These are phyloP conservation scores for Straminergon stramineum DNA, from an alignment of 225 moss, liverwort and hornwort genomes.

Conservation along the genomic window DNA sequence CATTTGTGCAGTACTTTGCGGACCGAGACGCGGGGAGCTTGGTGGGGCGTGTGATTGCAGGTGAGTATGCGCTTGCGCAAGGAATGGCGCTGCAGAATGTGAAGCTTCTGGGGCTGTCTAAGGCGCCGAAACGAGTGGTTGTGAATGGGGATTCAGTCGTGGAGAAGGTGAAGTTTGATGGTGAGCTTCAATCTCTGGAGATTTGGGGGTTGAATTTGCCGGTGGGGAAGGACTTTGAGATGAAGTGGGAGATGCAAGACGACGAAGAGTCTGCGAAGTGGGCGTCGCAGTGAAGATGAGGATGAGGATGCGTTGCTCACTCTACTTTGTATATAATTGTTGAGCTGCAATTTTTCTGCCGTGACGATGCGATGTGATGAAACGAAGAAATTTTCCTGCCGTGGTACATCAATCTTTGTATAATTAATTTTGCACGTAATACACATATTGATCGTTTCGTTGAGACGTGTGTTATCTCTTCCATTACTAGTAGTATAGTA, in stretches of 20 bases:
- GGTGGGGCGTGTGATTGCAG: conserved; percentile 14
- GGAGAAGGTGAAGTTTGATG: conserved; percentile 8
- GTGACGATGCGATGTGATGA: not conserved
- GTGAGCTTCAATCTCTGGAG: not conserved
- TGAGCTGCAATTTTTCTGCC: not conserved
- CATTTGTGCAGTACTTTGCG: conserved; percentile 33
- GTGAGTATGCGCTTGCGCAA: conserved; percentile 29
- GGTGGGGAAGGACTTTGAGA: conserved; percentile 33
- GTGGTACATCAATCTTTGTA: not conserved
- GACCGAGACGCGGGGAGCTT: conserved; percentile 12
- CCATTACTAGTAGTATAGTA: not conserved
- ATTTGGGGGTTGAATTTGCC: conserved; percentile 18
- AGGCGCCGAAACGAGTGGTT: conserved; percentile 1
- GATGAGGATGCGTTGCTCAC: not conserved
- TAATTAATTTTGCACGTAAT: conserved; percentile 5
- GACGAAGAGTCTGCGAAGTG: not conserved
- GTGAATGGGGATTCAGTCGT: not conserved
- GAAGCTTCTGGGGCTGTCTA: conserved; percentile 22
- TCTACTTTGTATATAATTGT: not conserved
- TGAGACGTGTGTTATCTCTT: not conserved
- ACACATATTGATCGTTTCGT: not conserved
- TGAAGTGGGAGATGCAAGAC: conserved; percentile 27
- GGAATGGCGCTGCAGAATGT: conserved; percentile 22
- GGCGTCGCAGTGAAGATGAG: conserved; percentile 11
- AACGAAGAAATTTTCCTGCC: not conserved